A percentile compares a stretch with the other conserved stretches of the same genome.
Evolutionary conservation across 495 filamentous ascomycete genomes (phyloP).

Genomic region (Lasiosphaeria miniovina): DNA sequence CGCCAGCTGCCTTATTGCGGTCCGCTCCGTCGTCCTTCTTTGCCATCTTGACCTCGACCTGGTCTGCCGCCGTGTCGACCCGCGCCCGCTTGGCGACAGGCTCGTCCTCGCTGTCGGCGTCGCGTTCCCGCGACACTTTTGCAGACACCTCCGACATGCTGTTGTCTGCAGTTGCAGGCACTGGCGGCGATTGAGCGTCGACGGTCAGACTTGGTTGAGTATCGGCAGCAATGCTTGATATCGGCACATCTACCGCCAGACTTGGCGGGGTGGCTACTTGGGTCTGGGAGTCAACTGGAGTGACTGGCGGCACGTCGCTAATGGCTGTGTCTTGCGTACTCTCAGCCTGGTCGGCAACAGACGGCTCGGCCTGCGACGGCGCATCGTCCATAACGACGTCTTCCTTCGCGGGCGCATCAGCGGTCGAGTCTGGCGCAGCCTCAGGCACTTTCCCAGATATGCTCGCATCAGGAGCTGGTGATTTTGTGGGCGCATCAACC

Average conservation of each 20-base stretch:
- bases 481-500: conserved; percentile 29
- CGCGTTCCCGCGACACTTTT: conserved; percentile 64
- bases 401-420: conserved; percentile 7
- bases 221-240: conserved; percentile 8
- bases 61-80: conserved; percentile 27
- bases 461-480: background rate
- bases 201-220: conserved; percentile 3
- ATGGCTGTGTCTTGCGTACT: conserved; percentile 27
- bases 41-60: conserved; percentile 24
- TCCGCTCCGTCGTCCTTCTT: conserved; percentile 20
- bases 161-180: conserved; percentile 28
- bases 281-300: conserved; percentile 23
- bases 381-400: conserved; percentile 35
- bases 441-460: background rate
- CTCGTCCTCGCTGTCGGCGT: conserved; percentile 68
- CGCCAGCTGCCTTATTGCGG: conserved; percentile 12
- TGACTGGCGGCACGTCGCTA: conserved; percentile 22
- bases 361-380: conserved; percentile 3
- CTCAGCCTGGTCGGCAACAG: conserved; percentile 16
- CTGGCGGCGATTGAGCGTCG: conserved; percentile 10
- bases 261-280: conserved; percentile 12
- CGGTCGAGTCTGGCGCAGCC: no score
- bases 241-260: no score
- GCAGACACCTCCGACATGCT: conserved; percentile 36
- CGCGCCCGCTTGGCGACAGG: conserved; percentile 76